These are phyloP conservation scores for Aspergillus thermomutatus DNA, from an alignment of 2,329 filamentous ascomycete species.

Conservation along the genomic window DNA sequence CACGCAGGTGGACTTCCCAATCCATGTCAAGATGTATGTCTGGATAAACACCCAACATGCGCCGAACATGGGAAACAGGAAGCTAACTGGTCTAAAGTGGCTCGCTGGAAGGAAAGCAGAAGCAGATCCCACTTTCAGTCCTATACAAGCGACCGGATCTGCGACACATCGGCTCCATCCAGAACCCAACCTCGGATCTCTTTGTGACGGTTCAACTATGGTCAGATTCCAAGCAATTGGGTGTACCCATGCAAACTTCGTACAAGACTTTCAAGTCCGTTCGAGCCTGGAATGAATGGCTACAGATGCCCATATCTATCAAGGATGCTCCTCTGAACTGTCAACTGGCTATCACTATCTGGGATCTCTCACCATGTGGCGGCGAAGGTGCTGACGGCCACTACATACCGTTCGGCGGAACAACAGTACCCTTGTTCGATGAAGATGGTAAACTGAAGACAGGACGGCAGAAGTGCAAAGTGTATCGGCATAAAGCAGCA, in stretches of 20 bases:
- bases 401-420: conserved; percentile 88
- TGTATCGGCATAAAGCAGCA: conserved; percentile 77
- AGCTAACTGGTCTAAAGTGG: conserved; percentile 48
- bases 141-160: conserved; percentile 76
- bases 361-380: conserved; percentile 84
- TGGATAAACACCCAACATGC: background rate
- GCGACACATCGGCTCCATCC: conserved; percentile 82
- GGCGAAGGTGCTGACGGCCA: conserved; percentile 68
- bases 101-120: conserved; percentile 74
- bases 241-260: conserved; percentile 84
- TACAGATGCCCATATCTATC: conserved; percentile 80
- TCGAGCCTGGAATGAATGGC: conserved; percentile 89
- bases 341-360: conserved; percentile 86
- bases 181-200: conserved; percentile 78
- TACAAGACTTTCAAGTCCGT: conserved; percentile 83
- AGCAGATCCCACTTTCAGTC: conserved; percentile 70
- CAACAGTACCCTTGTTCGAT: conserved; percentile 89
- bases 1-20: conserved; percentile 72
- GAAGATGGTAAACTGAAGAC: conserved; percentile 86
- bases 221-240: conserved; percentile 92
- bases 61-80: background rate
- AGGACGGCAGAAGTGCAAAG: conserved; percentile 83
- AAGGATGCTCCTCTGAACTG: conserved; percentile 76
- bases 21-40: conserved; percentile 63
- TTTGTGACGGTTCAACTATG: conserved; percentile 92